Percentiles rank a stretch among this genome's conserved stretches.
These are phyloP conservation scores for Trichomonas tenax DNA, from an alignment of 208 protist species.

Conservation along the genomic window DNA sequence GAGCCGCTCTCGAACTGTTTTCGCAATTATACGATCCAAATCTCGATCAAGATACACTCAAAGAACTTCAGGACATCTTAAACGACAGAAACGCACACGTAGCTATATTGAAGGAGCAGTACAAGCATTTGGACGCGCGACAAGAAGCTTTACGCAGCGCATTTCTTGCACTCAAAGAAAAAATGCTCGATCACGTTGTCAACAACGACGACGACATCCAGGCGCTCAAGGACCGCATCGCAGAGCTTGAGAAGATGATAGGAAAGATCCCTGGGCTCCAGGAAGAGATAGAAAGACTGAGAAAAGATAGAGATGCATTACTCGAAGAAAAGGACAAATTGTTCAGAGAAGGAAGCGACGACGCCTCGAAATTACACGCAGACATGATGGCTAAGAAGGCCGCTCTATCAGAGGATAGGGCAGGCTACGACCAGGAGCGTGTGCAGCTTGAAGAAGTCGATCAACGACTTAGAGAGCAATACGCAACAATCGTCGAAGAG, in stretches of 20 bases:
- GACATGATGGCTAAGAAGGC: background rate
- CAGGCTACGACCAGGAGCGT: background rate
- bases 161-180: background rate
- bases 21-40: background rate
- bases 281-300: background rate
- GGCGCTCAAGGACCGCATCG: background rate
- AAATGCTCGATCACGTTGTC: background rate
- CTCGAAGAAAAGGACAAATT: background rate
- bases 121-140: background rate
- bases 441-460: slow-evolving; percentile 7
- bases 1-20: background rate
- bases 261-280: background rate
- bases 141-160: background rate
- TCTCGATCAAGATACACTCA: background rate
- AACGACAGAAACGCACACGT: background rate
- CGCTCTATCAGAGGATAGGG: background rate
- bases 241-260: background rate
- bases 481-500: slow-evolving; percentile 4
- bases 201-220: background rate
- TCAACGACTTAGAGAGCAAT: background rate
- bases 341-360: background rate
- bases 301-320: background rate
- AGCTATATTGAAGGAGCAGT: background rate
- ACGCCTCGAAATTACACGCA: background rate
- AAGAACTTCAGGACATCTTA: background rate